Conservation (phyloP, 768 basidiomycete species). For the Suillus plorans region DNA sequence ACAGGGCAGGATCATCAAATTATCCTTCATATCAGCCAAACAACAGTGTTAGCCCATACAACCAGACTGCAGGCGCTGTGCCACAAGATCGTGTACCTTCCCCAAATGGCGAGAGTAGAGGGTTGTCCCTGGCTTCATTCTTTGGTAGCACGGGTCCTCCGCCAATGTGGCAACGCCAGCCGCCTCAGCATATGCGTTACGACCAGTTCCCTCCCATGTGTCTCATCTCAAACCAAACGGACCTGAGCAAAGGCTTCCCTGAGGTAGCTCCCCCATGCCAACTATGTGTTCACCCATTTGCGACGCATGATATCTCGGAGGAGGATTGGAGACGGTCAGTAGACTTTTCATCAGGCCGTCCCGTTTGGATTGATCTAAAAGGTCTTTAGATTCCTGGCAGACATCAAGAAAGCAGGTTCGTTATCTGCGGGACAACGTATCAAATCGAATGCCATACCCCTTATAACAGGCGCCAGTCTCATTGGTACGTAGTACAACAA, state of each 20-base stretch:
- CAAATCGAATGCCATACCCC: conserved; percentile 29
- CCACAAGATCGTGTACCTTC: conserved; percentile 9
- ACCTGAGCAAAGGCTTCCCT: conserved; percentile 45
- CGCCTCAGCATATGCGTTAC: conserved; percentile 16
- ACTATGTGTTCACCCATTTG: conserved; percentile 47
- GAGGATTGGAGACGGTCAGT: conserved; percentile 48
- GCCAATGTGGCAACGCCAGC: conserved; percentile 24
- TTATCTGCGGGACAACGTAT: conserved; percentile 37
- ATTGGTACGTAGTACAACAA: conserved; percentile 16
- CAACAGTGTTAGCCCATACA: not conserved
- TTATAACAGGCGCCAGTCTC: conserved; percentile 31
- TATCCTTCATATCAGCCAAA: not conserved
- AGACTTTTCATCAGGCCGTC: too few species aligned
- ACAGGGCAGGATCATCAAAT: not conserved
- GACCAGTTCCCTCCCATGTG: conserved; percentile 30
- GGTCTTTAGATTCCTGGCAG: conserved; percentile 37
- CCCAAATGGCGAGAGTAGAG: not conserved
- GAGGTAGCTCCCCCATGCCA: conserved; percentile 40
- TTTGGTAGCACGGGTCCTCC: conserved; percentile 29
- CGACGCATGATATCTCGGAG: conserved; percentile 47
- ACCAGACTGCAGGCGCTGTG: conserved; percentile 1
- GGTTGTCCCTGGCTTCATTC: conserved; percentile 23
- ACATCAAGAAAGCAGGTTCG: conserved; percentile 33
- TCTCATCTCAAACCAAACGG: conserved; percentile 24
- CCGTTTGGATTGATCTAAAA: not conserved